Evolutionary conservation across 2,329 filamentous ascomycete species (phyloP), one percentile per base, ranked within the genome.

Genomic region (Cercospora beticola): DNA sequence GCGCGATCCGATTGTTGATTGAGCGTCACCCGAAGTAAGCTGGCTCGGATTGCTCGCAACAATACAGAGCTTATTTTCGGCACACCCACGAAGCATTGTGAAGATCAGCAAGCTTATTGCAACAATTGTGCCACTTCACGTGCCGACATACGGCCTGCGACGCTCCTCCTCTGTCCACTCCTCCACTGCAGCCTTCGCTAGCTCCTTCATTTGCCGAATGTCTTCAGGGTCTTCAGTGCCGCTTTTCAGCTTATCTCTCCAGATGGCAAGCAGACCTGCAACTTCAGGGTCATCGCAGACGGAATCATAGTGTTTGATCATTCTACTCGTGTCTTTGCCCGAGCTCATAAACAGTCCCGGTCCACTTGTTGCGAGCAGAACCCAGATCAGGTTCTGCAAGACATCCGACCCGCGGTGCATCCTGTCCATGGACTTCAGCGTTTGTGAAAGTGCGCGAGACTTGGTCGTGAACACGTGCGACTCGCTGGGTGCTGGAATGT

Each of bases 271-370:
- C 64, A 73, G 71, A 52, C 60, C 68, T 10, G 65, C 73, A 26
- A 70, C 68, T n/a, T 72, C 76, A 1, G 57, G 67, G 62, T 77
- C 71, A 5, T 72, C 73, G 40, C 62, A 65, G 26, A 74, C 65
- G n/a, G 54, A 62, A 18, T 73, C 70, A 30, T 73, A 76, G 59
- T 71, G 72, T 66, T 74, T 76, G 57, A 80, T 77, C 78, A 80
- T 78, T 52, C 77, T 70, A 23, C 72, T 78, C 3, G 78, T 79
- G 61, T 80, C 78, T 62, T 76, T 79, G 8, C 78, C 78, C 4
- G 75, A 74, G 65, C 75, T 77, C 58, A 79, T 74, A 60, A 75
- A 79, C 23, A 79, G 49, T 0, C 73, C 76, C 0, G 75, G 73
- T 9, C 69, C 70, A 21, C 64, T 64, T 2, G 65, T 66, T 5